Conservation (phyloP, 2,329 filamentous ascomycete species). For the Thelonectria blattea region DNA sequence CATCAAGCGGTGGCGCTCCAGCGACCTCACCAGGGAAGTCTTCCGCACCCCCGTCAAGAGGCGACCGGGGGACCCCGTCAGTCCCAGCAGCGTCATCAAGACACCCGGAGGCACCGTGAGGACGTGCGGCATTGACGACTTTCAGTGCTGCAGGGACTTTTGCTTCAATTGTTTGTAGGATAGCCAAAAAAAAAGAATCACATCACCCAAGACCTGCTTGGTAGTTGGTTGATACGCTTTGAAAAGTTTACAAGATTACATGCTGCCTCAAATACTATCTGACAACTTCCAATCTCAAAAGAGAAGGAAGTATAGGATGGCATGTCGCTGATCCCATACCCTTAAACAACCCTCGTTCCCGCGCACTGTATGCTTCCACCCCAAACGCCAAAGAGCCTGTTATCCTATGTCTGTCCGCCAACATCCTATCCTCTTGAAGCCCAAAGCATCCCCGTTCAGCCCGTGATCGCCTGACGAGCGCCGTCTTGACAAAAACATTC, state of each 20-base stretch:
- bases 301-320: constrained; percentile 24
- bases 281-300: constrained; percentile 26
- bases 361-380: constrained; percentile 28
- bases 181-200: neutral
- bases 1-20: constrained; percentile 39
- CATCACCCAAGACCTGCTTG: neutral
- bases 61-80: constrained; percentile 27
- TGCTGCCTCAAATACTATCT: constrained; percentile 37
- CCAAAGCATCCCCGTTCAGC: constrained; percentile 14
- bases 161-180: constrained; percentile 61
- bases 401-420: constrained; percentile 18
- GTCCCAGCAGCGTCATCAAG: constrained; percentile 38
- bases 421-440: constrained; percentile 11
- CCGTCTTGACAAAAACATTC: constrained; percentile 12
- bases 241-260: constrained; percentile 31
- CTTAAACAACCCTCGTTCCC: constrained; percentile 27
- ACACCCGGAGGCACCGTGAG: constrained; percentile 58
- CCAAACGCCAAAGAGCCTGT: constrained; percentile 38
- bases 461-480: constrained; percentile 7
- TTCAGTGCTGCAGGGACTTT: constrained; percentile 62
- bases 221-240: constrained; percentile 10
- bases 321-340: constrained; percentile 29
- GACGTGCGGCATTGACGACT: constrained; percentile 62
- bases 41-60: constrained; percentile 38
- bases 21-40: constrained; percentile 38